Evolutionary conservation across 2,329 filamentous ascomycete genomes (phyloP), one percentile per base, ranked within the genome.

Genomic region (Chrysoporthe deuterocubensis): DNA sequence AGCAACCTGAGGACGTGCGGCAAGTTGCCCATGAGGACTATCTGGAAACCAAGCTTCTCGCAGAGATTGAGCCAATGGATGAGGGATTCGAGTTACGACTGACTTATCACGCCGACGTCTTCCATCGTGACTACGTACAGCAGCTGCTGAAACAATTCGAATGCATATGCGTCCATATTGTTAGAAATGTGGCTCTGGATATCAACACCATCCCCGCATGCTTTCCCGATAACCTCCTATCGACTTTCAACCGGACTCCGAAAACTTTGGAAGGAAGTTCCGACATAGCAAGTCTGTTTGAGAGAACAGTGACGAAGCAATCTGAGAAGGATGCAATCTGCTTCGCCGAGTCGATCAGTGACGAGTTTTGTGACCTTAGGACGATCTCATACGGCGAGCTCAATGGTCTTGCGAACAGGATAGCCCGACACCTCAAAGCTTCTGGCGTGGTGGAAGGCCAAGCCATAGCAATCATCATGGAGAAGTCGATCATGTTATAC

Each of bases 401-500:
- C 4, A 91, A 94, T 73, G 72, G 72, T 1, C 79, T 79, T 54
- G 88, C 91, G 0, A 94, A 94, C 72, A 78, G 76, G 54, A 80
- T 95, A 64, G 92, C 90, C 1, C 74, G 83, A 67, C 75, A 83
- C 68, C 77, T 97, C 1, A 72, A 81, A 9, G 72, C 80, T 3
- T 75, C 78, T 1, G 84, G 85, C 0, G 80, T 85, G 0, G 70
- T 76, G 1, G 77, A 82, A 1, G 86, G 89, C 8, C 82, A 87
- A 18, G 79, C 92, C 11, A 81, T 96, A n/a, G 89, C 89, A 44
- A 86, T 97, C 57, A 82, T 90, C 58, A 90, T 96, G 86, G 87
- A 94, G 32, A 96, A 96, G 75, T 94, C 90, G 0, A 76, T 88
- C 1, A 77, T 88, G 37, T 79, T 96, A 0, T 97, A 97, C 74